Evolutionary conservation across 202 grass and related monocot genomes (phyloP), one percentile per base, ranked within the genome.

Genomic region (Panicum hallii): DNA sequence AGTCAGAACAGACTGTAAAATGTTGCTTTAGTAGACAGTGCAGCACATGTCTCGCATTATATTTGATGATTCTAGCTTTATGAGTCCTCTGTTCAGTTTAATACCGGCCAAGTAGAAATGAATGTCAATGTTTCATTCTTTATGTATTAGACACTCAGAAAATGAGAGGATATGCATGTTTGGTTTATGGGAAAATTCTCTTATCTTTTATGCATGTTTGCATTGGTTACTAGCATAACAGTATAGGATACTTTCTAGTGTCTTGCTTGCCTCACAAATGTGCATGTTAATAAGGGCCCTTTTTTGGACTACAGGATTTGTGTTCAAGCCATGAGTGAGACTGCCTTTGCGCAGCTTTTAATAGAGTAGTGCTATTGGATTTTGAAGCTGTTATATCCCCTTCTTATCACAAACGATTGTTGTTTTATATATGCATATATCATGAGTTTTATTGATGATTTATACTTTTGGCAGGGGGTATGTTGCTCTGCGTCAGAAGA

Each of bases 401-500:
- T 87, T 74, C 80, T 80, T 42, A 67, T 81, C 41, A 6, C 34
- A 74, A 63, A 80, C 23, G 55, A 47, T 53, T 55, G 71, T 38
- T 74, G 15, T 55, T 40, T 90, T 66, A 34, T 20, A 30, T 74
- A 81, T 49, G 3, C 72, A 57, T 20, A 57, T 34, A 16, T 36
- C 61, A 26, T 82, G 78, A n/a, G 47, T 83, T 55, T 86, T 79
- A 67, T 45, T 86, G 43, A 69, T 74, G 66, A 76, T 43, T 74
- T 72, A 41, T 83, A 64, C 28, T 77, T 42, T 57, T 83, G 66
- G 57, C 81, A 97, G 91, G 82, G 90, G 83, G 45, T 87, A 87
- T 89, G 88, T 90, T 81, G 79, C 89, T 90, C 73, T 87, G 53
- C 42, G 73, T 83, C 78, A 80, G 34, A 76, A 94, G 76, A 85